Evolutionary conservation across 169 alveolate genomes (phyloP).

Genomic region (Cryptosporidium canis): DNA sequence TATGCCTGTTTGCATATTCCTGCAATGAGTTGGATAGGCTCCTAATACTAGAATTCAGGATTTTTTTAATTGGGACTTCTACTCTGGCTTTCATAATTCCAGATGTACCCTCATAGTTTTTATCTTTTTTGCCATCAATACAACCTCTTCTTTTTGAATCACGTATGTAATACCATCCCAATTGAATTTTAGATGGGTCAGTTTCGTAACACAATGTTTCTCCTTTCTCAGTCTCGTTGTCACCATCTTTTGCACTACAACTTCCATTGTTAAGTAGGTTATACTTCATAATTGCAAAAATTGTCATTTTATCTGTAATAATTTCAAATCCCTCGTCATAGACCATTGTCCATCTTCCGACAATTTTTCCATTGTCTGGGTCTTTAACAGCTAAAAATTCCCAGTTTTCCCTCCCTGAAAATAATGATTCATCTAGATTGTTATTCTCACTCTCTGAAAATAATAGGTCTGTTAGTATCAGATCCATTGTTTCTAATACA

Average conservation of each 20-base stretch:
- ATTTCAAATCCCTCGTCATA: slow-evolving; percentile 86
- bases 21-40: slow-evolving; percentile 35
- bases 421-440: neutral
- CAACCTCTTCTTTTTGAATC: slow-evolving; percentile 36
- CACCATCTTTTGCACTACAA: slow-evolving; percentile 75
- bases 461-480: slow-evolving; percentile 37
- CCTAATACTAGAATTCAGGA: slow-evolving; percentile 16
- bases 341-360: slow-evolving; percentile 85
- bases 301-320: slow-evolving; percentile 20
- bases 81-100: slow-evolving; percentile 27
- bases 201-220: slow-evolving; percentile 76
- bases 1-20: slow-evolving; percentile 30
- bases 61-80: slow-evolving; percentile 34
- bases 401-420: slow-evolving; percentile 72
- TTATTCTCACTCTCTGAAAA: neutral
- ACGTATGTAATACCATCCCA: slow-evolving; percentile 74
- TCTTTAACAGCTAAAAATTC: slow-evolving; percentile 72
- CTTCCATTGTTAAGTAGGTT: slow-evolving; percentile 7
- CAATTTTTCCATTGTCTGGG: neutral
- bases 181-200: slow-evolving; percentile 67
- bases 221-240: slow-evolving; percentile 73
- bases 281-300: slow-evolving; percentile 74
- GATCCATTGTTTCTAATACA: neutral
- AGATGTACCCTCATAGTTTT: neutral
- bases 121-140: slow-evolving; percentile 33